These are phyloP conservation scores for Neoboletus magnificus DNA, from an alignment of 768 basidiomycete species.

Conservation along the genomic window DNA sequence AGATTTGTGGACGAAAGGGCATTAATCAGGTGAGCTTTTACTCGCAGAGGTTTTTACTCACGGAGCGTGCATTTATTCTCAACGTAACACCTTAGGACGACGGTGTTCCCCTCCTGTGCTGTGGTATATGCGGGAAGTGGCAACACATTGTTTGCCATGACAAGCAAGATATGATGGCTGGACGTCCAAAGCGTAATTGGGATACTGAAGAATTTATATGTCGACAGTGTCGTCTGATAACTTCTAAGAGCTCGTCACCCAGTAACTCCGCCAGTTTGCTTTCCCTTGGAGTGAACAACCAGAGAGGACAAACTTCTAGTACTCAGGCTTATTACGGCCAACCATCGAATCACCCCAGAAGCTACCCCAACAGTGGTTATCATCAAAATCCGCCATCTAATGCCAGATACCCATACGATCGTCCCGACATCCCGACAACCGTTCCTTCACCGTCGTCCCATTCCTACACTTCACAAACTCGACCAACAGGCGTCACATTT, in stretches of 20 bases:
- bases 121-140: constrained; percentile 81
- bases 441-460: constrained; percentile 15
- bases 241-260: constrained; percentile 9
- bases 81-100: constrained; percentile 57
- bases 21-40: constrained; percentile 62
- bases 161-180: constrained; percentile 56
- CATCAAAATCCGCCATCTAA: constrained; percentile 13
- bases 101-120: constrained; percentile 74
- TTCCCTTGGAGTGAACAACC: constrained; percentile 5
- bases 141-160: constrained; percentile 90
- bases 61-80: not conserved
- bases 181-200: constrained; percentile 76
- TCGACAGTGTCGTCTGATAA: constrained; percentile 44
- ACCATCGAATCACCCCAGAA: constrained; percentile 17
- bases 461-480: constrained; percentile 18
- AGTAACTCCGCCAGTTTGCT: constrained; percentile 2
- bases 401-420: constrained; percentile 25
- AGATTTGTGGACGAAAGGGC: constrained; percentile 73
- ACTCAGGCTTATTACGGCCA: constrained; percentile 11
- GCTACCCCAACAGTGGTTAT: constrained; percentile 13
- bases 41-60: constrained; percentile 18
- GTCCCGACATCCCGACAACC: constrained; percentile 15
- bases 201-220: constrained; percentile 82
- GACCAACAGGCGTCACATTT: constrained; percentile 31
- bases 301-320: constrained; percentile 10